Percentiles rank a stretch among this genome's conserved stretches.
phyloP scores from a whole-genome alignment of 176 grass and related monocot genomes.

The Oryza nivara region DNA sequence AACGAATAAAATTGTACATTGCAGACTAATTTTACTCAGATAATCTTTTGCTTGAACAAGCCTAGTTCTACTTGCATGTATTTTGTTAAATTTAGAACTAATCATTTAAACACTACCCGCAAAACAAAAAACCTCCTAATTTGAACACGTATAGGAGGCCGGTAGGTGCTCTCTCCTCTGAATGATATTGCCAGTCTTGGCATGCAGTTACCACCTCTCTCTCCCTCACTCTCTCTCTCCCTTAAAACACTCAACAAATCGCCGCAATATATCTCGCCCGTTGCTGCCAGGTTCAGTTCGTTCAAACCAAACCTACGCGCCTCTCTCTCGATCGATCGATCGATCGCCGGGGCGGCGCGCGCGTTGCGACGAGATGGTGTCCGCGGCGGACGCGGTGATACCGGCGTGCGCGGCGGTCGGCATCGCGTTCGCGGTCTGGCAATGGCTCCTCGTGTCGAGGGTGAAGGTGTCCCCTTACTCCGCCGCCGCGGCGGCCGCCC shows the following conservation, averaged over 20 bases:
- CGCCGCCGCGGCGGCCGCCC: background rate
- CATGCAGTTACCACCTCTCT: background rate
- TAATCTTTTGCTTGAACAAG: too few relatives aligned
- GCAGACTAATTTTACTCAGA: too few relatives aligned
- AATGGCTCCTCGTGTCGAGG: conserved; percentile 67
- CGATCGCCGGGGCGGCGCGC: background rate
- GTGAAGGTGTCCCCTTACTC: conserved; percentile 52
- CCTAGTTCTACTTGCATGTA: too few relatives aligned
- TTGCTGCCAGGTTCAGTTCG: background rate
- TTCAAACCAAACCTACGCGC: background rate
- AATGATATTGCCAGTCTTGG: background rate
- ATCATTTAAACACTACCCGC: too few relatives aligned
- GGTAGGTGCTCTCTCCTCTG: background rate
- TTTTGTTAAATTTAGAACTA: too few relatives aligned
- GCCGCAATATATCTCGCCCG: background rate
- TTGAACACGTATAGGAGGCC: too few relatives aligned
- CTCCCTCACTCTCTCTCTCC: background rate
- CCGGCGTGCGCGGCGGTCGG: conserved; percentile 58
- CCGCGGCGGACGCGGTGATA: conserved; percentile 46
- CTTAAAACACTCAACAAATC: background rate
- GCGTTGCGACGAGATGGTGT: background rate
- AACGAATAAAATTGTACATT: too few relatives aligned
- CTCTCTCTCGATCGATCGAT: background rate
- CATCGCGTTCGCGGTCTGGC: conserved; percentile 64
- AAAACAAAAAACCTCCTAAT: too few relatives aligned